A percentile compares a stretch with the other conserved stretches of the same genome.
Conservation (phyloP, 176 grass and related monocot species). For the Bolboschoenus planiculmis region DNA sequence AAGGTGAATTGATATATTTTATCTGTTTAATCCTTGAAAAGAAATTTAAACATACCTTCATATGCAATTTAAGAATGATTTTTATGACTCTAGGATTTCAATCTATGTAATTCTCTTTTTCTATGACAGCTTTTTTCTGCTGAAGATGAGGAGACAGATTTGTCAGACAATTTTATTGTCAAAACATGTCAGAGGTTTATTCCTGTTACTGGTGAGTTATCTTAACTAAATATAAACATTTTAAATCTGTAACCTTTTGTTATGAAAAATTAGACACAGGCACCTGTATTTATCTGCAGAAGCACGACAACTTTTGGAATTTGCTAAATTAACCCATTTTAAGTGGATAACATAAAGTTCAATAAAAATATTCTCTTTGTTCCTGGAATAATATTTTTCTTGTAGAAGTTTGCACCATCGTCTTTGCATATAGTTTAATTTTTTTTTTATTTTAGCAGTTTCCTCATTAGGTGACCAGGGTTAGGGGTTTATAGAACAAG, state of each 20-base stretch:
- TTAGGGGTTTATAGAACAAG: not conserved
- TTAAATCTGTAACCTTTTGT: not conserved
- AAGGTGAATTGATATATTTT: slow-evolving; percentile 51
- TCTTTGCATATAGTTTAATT: not conserved
- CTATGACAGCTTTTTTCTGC: slow-evolving; percentile 69
- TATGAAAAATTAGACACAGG: not conserved
- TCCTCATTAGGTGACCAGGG: not conserved
- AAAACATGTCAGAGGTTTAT: slow-evolving; percentile 96
- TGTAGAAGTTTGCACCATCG: not conserved
- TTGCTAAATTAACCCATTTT: not conserved
- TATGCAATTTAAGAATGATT: not conserved
- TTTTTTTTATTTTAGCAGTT: not conserved
- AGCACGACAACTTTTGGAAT: not conserved
- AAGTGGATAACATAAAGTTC: not conserved
- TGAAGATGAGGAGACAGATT: slow-evolving; percentile 77
- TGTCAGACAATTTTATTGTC: slow-evolving; percentile 95
- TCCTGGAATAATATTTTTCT: not conserved
- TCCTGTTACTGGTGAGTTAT: slow-evolving; percentile 67
- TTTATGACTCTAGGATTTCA: slow-evolving; percentile 12
- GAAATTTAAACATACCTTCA: not conserved
- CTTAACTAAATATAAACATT: not conserved
- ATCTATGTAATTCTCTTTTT: slow-evolving; percentile 21
- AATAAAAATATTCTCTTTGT: not conserved
- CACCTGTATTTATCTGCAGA: not conserved
- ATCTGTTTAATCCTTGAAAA: not conserved